Conservation (phyloP, 2,329 filamentous ascomycete species). For the Phialophora verrucosa region DNA sequence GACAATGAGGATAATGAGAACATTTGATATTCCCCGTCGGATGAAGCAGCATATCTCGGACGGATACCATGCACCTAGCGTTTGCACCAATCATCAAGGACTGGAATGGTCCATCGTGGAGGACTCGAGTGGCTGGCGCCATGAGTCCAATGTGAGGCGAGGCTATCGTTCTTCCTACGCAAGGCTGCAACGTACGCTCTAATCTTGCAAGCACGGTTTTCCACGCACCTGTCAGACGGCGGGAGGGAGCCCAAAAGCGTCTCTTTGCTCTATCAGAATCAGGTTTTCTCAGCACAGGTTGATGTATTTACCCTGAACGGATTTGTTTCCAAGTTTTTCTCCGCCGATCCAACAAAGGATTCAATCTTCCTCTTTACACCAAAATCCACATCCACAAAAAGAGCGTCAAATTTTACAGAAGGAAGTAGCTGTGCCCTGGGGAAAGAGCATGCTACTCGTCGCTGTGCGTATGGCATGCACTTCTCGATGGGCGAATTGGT, state of each 20-base stretch:
- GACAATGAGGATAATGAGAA: neutral
- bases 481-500: neutral
- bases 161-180: neutral
- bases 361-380: neutral
- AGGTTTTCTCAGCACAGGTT: neutral
- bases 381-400: neutral
- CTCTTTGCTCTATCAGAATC: neutral
- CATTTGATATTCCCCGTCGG: neutral
- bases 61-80: neutral
- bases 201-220: neutral
- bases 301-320: neutral
- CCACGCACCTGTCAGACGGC: neutral
- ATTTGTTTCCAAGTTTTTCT: neutral
- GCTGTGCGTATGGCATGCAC: neutral
- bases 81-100: neutral
- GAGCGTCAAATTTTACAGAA: neutral
- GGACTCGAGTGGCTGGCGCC: neutral
- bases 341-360: neutral
- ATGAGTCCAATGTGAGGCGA: neutral
- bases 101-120: neutral
- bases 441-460: neutral
- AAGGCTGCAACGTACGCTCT: neutral
- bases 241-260: neutral
- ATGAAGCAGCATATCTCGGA: neutral
- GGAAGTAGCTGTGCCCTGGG: neutral